phyloP scores from a whole-genome alignment of 2,329 filamentous ascomycete genomes.

The Nemania bipapillata region DNA sequence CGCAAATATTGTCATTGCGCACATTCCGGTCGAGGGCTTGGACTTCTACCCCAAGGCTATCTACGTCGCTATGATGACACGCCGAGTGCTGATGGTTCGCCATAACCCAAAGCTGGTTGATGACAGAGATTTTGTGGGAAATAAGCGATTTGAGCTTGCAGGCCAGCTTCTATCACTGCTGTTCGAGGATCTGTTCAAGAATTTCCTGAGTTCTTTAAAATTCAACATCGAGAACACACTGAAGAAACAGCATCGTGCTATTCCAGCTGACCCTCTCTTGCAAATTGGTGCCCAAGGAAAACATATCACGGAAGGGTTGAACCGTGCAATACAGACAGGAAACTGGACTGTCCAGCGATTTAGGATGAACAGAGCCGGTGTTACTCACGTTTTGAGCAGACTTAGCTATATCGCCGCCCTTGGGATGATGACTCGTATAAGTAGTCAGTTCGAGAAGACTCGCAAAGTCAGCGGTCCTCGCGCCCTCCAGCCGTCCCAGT shows the following conservation, averaged over 20 bases:
- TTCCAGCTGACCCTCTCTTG: conserved; percentile 85
- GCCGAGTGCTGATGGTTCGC: conserved; percentile 93
- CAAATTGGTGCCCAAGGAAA: conserved; percentile 86
- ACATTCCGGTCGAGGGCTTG: conserved; percentile 88
- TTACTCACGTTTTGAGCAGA: conserved; percentile 94
- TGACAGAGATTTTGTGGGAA: conserved; percentile 96
- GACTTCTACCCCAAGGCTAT: conserved; percentile 98
- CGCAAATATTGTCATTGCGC: conserved; percentile 91
- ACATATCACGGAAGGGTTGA: conserved; percentile 91
- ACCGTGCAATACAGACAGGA: conserved; percentile 93
- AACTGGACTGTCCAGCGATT: conserved; percentile 99
- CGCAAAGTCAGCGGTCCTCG: conserved; percentile 94
- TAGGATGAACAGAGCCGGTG: conserved; percentile 96
- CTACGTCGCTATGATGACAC: conserved; percentile 96
- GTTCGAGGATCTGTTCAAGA: conserved; percentile 98
- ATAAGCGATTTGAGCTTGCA: conserved; percentile 93
- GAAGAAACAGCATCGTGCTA: conserved; percentile 90
- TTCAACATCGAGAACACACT: conserved; percentile 94
- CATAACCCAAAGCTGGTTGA: conserved; percentile 90
- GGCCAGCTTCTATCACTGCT: conserved; percentile 92
- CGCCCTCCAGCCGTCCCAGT: conserved; percentile 95
- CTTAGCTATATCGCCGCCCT: conserved; percentile 96
- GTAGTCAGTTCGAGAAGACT: conserved; percentile 98
- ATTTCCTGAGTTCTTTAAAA: conserved; percentile 88
- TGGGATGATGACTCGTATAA: conserved; percentile 99